These are phyloP conservation scores for maize (Zea mays) DNA, from an alignment of 176 grass and related monocot species.

Conservation along the genomic window Zm-B73-REFERENCE-NAM-5.0 NC_050099.1:246946001-246946500, in stretches of 20 bases:
- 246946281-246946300: conserved; percentile 27
- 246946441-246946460: too few relatives aligned
- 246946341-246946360: conserved; percentile 9
- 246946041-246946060: not conserved
- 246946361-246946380: not conserved
- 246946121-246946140: not conserved
- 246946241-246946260: not conserved
- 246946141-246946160: not conserved
- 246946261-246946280: not conserved
- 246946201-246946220: not conserved
- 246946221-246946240: not conserved
- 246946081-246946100: not conserved
- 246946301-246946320: not conserved
- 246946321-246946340: not conserved
- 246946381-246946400: conserved; percentile 24
- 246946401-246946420: conserved; percentile 20
- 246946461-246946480: too few relatives aligned
- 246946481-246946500: too few relatives aligned
- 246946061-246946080: not conserved
- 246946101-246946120: not conserved
- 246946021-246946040: not conserved
- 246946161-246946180: not conserved
- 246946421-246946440: too few relatives aligned
- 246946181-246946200: conserved; percentile 1
- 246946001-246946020: not conserved